Percentiles rank a stretch among this genome's conserved stretches.
Evolutionary conservation across 768 basidiomycete genomes (phyloP).

Genomic region (Lentinus tigrinus): DNA sequence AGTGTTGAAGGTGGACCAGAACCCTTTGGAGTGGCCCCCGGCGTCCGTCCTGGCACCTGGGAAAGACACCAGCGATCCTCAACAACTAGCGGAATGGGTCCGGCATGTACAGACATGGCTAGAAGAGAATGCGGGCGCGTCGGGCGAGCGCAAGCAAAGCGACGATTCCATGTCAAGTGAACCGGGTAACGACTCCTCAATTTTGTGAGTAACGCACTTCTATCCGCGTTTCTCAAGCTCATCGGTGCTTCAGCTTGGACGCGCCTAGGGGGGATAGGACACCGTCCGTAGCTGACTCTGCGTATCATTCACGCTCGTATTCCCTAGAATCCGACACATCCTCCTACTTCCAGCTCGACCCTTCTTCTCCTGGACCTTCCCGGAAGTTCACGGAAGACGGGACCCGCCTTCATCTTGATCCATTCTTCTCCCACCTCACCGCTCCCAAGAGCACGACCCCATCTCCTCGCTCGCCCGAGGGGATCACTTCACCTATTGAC

Average conservation of each 20-base stretch:
- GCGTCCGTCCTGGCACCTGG: conserved; percentile 48
- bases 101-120: conserved; percentile 74
- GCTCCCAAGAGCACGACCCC: conserved; percentile 16
- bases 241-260: not conserved
- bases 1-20: conserved; percentile 84
- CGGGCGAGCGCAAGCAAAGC: conserved; percentile 35
- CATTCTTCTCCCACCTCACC: conserved; percentile 38
- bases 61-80: conserved; percentile 42
- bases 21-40: conserved; percentile 94
- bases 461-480: conserved; percentile 52
- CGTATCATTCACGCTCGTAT: conserved; percentile 42
- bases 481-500: conserved; percentile 55
- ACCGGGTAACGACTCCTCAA: conserved; percentile 35
- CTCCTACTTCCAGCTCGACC: conserved; percentile 40
- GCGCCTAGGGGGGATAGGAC: conserved; percentile 1
- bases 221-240: not conserved
- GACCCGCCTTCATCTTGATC: conserved; percentile 49
- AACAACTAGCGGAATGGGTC: conserved; percentile 72
- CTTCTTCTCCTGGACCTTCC: conserved; percentile 31
- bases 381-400: conserved; percentile 35
- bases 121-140: conserved; percentile 42
- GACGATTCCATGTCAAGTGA: conserved; percentile 49
- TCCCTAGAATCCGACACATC: conserved; percentile 62
- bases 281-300: conserved; percentile 4
- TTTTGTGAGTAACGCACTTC: conserved; percentile 37